Evolutionary conservation across 2,329 filamentous ascomycete genomes (phyloP), one percentile per base, ranked within the genome.

Genomic region (Cercospora sp.): DNA sequence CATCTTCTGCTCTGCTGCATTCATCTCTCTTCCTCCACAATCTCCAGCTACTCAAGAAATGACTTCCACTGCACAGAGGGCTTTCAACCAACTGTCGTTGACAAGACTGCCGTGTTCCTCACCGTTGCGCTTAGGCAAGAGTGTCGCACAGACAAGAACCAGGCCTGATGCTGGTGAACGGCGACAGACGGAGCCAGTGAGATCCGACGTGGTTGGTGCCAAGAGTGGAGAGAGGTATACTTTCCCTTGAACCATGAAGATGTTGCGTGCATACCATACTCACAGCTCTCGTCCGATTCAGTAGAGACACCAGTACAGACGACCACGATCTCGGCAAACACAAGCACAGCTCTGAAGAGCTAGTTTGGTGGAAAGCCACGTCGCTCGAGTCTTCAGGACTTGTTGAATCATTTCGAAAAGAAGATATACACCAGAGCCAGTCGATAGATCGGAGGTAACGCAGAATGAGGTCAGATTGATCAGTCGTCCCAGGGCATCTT

Each of bases 401-500:
- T 13, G 31, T 45, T 36, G 31, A 28, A 10, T 26, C 59, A 2
- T 39, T 23, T 3, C 13, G n/a, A 6, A 61, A 20, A 30, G 33
- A 42, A 16, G 36, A 20, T n/a, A 28, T n/a, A 48, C 33, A 28
- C 12, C 18, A 61, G 23, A 61, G 5, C 20, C 33, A 18, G 36
- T 26, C 36, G 33, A 18, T 42, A 48, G 23, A 45, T 28, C 36
- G 23, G 26, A 42, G 53, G 12, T 58, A 26, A 58, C 18, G 48
- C 7, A 20, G 26, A 28, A 28, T 13, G 12, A 5, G 12, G 5
- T 18, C 9, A 26, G 36, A 20, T 26, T 16, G 20, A n/a, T 58
- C 62, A 57, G 36, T 58, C 31, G 39, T 73, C 72, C 72, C 72
- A 73, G 16, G 72, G 72, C 63, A 67, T 67, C 30, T 64, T 67